These are phyloP conservation scores for Boletus pseudopeckii DNA, from an alignment of 768 basidiomycete species.

Conservation along the genomic window DNA sequence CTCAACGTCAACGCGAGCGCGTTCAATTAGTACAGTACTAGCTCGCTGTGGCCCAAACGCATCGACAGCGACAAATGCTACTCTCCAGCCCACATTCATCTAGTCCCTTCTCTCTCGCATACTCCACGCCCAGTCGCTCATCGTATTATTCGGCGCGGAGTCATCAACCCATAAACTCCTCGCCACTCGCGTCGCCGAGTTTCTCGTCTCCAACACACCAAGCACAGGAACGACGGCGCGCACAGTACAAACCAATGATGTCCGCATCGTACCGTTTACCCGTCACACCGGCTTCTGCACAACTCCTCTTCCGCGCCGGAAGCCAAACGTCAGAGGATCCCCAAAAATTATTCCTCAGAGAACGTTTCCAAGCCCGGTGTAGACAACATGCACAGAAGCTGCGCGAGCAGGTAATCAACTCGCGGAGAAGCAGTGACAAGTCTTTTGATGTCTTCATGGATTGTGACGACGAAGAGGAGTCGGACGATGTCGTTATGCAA, in stretches of 20 bases:
- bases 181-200: slow-evolving; percentile 48
- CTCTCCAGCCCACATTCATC: slow-evolving; percentile 24
- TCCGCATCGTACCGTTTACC: slow-evolving; percentile 25
- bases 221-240: slow-evolving; percentile 47
- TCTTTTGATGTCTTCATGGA: slow-evolving; percentile 47
- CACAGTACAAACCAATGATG: slow-evolving; percentile 49
- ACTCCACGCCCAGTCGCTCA: slow-evolving; percentile 38
- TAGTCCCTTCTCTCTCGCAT: slow-evolving; percentile 28
- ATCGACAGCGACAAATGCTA: slow-evolving; percentile 8
- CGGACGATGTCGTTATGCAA: slow-evolving; percentile 56
- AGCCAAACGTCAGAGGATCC: slow-evolving; percentile 38
- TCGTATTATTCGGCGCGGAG: slow-evolving; percentile 29
- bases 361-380: slow-evolving; percentile 59
- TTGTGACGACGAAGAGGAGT: slow-evolving; percentile 54
- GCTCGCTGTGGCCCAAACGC: background rate
- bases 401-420: slow-evolving; percentile 44
- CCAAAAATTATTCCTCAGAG: slow-evolving; percentile 53
- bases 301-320: slow-evolving; percentile 14
- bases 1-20: slow-evolving; percentile 9
- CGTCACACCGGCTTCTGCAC: slow-evolving; percentile 1
- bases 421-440: slow-evolving; percentile 45
- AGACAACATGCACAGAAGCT: slow-evolving; percentile 58
- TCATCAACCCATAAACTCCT: slow-evolving; percentile 43
- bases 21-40: background rate
- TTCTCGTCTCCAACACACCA: slow-evolving; percentile 44